Evolutionary conservation across 768 basidiomycete species (phyloP).

Genomic region (Boletus sp.): DNA sequence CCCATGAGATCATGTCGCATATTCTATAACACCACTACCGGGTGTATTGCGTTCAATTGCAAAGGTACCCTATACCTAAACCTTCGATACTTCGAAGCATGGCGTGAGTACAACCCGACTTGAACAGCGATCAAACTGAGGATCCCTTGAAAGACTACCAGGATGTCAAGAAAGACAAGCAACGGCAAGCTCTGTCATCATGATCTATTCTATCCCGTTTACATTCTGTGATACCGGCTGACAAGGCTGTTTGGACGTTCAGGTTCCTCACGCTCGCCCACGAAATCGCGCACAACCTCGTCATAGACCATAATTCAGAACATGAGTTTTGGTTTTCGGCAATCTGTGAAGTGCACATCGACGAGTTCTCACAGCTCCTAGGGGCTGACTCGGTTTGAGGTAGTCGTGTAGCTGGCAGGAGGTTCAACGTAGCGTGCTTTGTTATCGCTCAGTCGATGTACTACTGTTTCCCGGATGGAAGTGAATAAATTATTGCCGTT

Average conservation of each 20-base stretch:
- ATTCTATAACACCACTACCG: too few relatives aligned
- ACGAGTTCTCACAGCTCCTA: neutral
- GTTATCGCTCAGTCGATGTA: too few relatives aligned
- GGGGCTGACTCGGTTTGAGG: too few relatives aligned
- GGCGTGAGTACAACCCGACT: conserved; percentile 56
- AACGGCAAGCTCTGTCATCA: neutral
- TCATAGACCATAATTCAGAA: neutral
- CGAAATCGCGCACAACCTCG: neutral
- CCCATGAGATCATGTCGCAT: too few relatives aligned
- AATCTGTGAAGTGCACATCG: neutral
- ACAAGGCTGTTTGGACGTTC: neutral
- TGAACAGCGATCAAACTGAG: neutral
- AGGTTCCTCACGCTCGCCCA: neutral
- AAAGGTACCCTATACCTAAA: too few relatives aligned
- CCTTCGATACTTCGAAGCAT: conserved; percentile 61
- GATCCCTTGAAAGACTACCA: neutral
- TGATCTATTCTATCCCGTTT: neutral
- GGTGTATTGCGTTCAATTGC: too few relatives aligned
- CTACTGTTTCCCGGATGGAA: too few relatives aligned
- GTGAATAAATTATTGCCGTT: too few relatives aligned
- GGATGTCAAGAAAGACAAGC: neutral
- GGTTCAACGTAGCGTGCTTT: too few relatives aligned
- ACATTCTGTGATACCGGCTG: neutral
- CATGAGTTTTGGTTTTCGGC: neutral
- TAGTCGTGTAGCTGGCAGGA: too few relatives aligned